Conservation (phyloP, 495 filamentous ascomycete species). For the Penicillium fimorum region DNA sequence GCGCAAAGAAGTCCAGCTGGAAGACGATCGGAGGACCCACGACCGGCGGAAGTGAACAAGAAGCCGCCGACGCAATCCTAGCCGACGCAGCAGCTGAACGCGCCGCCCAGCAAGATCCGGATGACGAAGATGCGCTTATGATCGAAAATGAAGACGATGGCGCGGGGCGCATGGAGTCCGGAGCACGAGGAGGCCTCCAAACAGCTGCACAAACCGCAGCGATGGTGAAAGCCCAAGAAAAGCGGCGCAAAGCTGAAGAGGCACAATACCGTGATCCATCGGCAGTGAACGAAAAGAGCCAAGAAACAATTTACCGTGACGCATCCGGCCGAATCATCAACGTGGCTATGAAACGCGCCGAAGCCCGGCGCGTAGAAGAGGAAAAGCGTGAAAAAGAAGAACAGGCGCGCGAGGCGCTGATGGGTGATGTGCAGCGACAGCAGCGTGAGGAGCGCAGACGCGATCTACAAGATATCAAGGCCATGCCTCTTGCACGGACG, state of each 20-base stretch:
- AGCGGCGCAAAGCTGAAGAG: constrained; percentile 42
- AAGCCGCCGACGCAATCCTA: constrained; percentile 80
- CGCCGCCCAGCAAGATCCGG: constrained; percentile 38
- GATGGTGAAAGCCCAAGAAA: constrained; percentile 74
- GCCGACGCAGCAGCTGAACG: constrained; percentile 68
- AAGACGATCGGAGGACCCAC: constrained; percentile 57
- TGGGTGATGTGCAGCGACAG: constrained; percentile 78
- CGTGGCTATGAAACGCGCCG: constrained; percentile 82
- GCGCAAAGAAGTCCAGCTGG: constrained; percentile 76
- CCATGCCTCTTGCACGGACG: constrained; percentile 74
- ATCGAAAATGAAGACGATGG: constrained; percentile 32
- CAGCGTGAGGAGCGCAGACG: constrained; percentile 57
- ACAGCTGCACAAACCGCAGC: constrained; percentile 71
- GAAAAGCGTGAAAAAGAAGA: constrained; percentile 65
- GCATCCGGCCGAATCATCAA: constrained; percentile 90
- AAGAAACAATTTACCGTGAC: constrained; percentile 91
- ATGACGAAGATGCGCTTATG: constrained; percentile 47
- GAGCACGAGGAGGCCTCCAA: constrained; percentile 83
- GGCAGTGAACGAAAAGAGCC: constrained; percentile 39
- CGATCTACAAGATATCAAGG: constrained; percentile 70
- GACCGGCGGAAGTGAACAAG: constrained; percentile 52
- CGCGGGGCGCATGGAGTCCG: constrained; percentile 68
- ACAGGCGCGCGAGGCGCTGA: constrained; percentile 60
- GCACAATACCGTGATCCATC: constrained; percentile 40
- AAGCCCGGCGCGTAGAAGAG: constrained; percentile 69